Conservation (phyloP, 345 rosid species). For the Zanthoxylum bungeanum region DNA sequence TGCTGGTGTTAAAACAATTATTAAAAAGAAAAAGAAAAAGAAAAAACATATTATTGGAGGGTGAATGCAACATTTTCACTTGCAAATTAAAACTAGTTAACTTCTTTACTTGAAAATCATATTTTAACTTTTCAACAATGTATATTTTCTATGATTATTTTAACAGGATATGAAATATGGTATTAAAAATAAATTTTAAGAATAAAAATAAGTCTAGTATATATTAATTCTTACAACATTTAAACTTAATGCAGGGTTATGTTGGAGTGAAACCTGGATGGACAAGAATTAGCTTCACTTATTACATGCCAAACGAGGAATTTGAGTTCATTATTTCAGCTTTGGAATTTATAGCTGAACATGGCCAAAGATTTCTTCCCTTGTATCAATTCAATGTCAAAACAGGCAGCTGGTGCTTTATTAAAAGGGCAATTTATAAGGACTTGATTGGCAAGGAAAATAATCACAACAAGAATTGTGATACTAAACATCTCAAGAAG, state of each 20-base stretch:
- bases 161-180: too few species aligned
- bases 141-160: too few species aligned
- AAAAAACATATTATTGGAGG: too few species aligned
- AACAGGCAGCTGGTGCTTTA: constrained; percentile 45
- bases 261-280: constrained; percentile 21
- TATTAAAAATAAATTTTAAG: too few species aligned
- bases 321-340: constrained; percentile 50
- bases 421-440: constrained; percentile 14
- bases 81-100: too few species aligned
- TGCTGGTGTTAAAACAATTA: too few species aligned
- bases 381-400: constrained; percentile 38
- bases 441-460: constrained; percentile 11
- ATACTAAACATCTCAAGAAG: background rate
- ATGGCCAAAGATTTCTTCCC: constrained; percentile 53
- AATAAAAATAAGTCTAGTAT: too few species aligned
- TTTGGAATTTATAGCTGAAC: constrained; percentile 43
- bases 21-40: too few species aligned
- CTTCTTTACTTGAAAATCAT: too few species aligned
- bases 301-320: constrained; percentile 51
- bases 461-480: background rate
- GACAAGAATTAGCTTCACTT: constrained; percentile 68
- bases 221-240: too few species aligned
- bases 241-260: constrained; percentile 41
- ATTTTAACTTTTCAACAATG: too few species aligned
- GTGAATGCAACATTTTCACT: too few species aligned